Evolutionary conservation across 345 rosid species (phyloP).

Genomic region (Eucalyptus regnans): DNA sequence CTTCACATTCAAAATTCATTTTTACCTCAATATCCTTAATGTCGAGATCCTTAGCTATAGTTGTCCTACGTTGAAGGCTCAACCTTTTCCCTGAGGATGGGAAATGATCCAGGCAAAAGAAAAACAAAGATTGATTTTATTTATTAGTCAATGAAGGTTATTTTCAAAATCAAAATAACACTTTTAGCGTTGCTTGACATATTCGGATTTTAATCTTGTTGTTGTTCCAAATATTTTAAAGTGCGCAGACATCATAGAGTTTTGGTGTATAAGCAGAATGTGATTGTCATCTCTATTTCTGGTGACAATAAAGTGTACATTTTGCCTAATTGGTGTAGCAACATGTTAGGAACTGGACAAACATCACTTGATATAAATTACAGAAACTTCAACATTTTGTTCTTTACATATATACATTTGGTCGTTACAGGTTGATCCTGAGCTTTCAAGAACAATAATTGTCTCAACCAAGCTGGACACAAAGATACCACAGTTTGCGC

Average conservation of each 20-base stretch:
- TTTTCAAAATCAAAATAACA: background rate
- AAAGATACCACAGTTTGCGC: conserved; percentile 88
- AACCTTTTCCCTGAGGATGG: background rate
- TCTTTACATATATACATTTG: conserved; percentile 4
- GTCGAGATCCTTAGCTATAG: background rate
- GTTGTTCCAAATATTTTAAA: background rate
- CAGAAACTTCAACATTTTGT: background rate
- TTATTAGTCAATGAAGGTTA: background rate
- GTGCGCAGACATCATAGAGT: background rate
- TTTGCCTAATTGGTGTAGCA: background rate
- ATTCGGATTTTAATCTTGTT: background rate
- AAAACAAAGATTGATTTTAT: background rate
- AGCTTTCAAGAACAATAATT: conserved; percentile 78
- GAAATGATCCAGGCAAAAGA: background rate
- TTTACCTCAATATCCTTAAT: background rate
- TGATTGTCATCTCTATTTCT: background rate
- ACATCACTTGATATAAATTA: background rate
- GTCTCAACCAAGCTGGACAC: conserved; percentile 94
- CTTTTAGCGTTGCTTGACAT: background rate
- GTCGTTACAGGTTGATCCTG: conserved; percentile 74
- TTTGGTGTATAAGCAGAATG: background rate
- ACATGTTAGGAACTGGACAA: background rate
- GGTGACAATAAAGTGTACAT: background rate
- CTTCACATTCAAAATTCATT: background rate
- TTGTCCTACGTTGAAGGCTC: background rate